Evolutionary conservation across 169 alveolate genomes (phyloP), one percentile per base, ranked within the genome.

Genomic region (Miamiensis avidus): DNA sequence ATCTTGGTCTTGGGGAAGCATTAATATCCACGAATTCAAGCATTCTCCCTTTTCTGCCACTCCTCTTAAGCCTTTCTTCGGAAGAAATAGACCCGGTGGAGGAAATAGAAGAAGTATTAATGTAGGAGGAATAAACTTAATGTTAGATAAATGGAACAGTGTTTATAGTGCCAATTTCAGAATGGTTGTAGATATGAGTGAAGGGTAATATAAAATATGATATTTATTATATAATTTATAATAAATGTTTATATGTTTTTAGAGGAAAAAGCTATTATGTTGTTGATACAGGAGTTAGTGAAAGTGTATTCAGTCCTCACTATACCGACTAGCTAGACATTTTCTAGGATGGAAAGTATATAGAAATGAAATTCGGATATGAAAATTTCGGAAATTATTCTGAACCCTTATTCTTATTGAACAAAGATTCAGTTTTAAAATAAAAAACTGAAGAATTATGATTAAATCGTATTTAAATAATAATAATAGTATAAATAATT

Each of bases 221-320:
- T 73, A n/a, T 33, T n/a, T 75, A 75, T 28, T 30, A 28, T 34
- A 82, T 81, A 11, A 81, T 65, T 28, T 73, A 75, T 0, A 82
- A 82, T 82, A 73, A 73, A 28, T 31, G 31, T 74, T 74, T 32
- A 74, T 29, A 73, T 82, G 74, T 49, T 49, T 49, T 20, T 49
- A 84, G 75, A 26, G 86, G 81, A 29, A 30, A 78, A 20, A 86
- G 82, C 75, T 86, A 64, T 49, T 86, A 31, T 49, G 83, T 86
- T 25, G 29, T 81, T 32, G 90, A 86, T 31, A 86, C 90, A 0
- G 90, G 90, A 28, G 34, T 81, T 0, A 86, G 90, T 81, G 90
- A 84, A 64, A 86, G 75, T 65, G 34, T 76, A 27, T 86, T 86
- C 65, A 75, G 84, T 31, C 28, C 34, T 64, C 76, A 72, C 6